Evolutionary conservation across 2,329 filamentous ascomycete species (phyloP), one percentile per base, ranked within the genome.

Genomic region (Aspergillus sp.): DNA sequence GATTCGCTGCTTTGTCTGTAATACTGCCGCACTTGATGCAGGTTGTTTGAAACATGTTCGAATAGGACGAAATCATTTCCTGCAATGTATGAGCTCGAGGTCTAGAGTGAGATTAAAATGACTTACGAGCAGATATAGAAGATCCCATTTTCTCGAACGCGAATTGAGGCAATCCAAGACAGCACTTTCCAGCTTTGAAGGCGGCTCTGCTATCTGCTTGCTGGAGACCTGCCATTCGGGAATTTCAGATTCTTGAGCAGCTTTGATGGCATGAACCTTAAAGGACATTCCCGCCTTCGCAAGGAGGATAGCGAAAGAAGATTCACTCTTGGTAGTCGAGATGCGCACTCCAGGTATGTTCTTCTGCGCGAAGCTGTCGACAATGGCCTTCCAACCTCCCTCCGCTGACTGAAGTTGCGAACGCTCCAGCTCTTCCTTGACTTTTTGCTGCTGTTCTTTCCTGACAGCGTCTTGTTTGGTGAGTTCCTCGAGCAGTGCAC

Each of bases 1-100:
- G 72, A 62, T 77, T 77, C 13, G 77, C 73, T n/a, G 70, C 66
- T 30, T 66, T 68, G 64, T 80, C 72, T 58, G 76, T 74, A 59
- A 80, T 68, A 19, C 71, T 73, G 46, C 66, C 67, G 68, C 79
- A 81, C 57, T 74, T 78, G 3, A 68, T 61, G 59, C 79, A 81
- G 17, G 74, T 69, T 2, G 71, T 76, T 31, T 74, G 71, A 50
- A 76, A 80, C 61, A 81, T 69, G 59, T 78, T 72, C 13, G 73
- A 65, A 64, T 80, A 81, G 22, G 79, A 77, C 30, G 74, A 69
- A 9, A 80, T 76, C 73, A 79, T 79, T 54, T 79, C 76, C 79
- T 81, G 51, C 17, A 17, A 11, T 31, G 9, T 22, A 46, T 54
- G 6, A 31, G 52, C 17, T 41, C 8, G 45, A 38, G 41, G 22